phyloP scores from a whole-genome alignment of 2,329 filamentous ascomycete genomes.

The Cordyceps tenuipes region DNA sequence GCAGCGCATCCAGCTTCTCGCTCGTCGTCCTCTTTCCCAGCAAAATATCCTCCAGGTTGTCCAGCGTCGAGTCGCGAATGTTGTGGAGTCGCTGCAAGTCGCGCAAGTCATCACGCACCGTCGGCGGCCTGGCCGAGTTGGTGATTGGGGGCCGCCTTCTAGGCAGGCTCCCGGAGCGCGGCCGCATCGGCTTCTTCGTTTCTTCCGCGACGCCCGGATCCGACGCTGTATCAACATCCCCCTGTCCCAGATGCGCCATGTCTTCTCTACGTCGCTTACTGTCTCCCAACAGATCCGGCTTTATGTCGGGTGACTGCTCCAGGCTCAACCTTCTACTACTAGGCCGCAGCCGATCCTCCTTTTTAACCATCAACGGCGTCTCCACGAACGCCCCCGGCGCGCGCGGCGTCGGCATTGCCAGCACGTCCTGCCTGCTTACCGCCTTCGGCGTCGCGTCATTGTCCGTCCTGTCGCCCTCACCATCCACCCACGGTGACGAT shows the following conservation, averaged over 20 bases:
- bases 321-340: not conserved
- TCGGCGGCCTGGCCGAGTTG: conserved; percentile 46
- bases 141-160: conserved; percentile 34
- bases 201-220: conserved; percentile 8
- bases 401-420: conserved; percentile 44
- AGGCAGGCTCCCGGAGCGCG: conserved; percentile 31
- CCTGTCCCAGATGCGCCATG: not conserved
- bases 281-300: conserved; percentile 12
- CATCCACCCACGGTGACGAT: conserved; percentile 32
- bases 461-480: conserved; percentile 21
- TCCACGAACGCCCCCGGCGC: conserved; percentile 50
- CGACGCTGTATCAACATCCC: conserved; percentile 19
- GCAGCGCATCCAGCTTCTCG: conserved; percentile 18
- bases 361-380: conserved; percentile 41
- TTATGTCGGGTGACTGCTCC: conserved; percentile 12
- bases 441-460: conserved; percentile 38
- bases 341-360: conserved; percentile 18
- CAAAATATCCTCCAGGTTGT: conserved; percentile 46
- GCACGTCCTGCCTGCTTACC: conserved; percentile 31
- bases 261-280: conserved; percentile 14
- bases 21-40: conserved; percentile 26
- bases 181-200: not conserved
- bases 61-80: conserved; percentile 52
- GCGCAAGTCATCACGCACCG: conserved; percentile 46
- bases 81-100: conserved; percentile 45